Base-by-base conservation (phyloP, 495 filamentous ascomycete species). In the Rusavskia elegans region DNA sequence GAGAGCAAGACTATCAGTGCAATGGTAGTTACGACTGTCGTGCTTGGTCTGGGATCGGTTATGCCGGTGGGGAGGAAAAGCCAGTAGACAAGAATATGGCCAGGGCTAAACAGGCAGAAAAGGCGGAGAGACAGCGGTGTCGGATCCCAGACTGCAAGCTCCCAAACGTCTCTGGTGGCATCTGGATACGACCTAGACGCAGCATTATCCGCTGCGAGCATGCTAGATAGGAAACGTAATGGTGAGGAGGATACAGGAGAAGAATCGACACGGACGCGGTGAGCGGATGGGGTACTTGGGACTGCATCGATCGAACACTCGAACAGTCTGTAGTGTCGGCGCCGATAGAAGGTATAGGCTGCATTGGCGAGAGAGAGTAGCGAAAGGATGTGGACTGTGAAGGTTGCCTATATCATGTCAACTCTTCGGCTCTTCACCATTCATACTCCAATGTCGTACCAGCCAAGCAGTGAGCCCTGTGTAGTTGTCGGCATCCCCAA, bases 121-220 rank as follows among this genome's bases (percentile, higher is more conserved):
- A 96, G 68, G 4, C 81, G 79, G 48, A 96, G 66, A 48, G 81
- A 86, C 37, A 94, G 72, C 8, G 92, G 87, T 27, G 85, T 72
- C 14, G 92, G 92, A 60, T 97, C 89, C 92, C 92, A 98, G 16
- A 97, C 76, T 0, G 82, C 77, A 50, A 98, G 64, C 66, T 98
- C 89, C 93, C 93, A 97, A 21, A 98, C 92, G 66, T 98, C 92
- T 3, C 83, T 75, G 21, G 80, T 78, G 40, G 80, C 76, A 70
- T 94, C 84, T 1, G 90, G 89, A 63, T 95, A 85, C 16, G 87
- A 81, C 61, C 89, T 79, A 48, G 82, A 77, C 51, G 87, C 79
- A 14, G 85, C 87, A 13, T 65, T 67, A 45, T 75, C 67, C 1
- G 69, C 60, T 8, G 70, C 67, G 38, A 95, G 68, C 45, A 88